Evolutionary conservation across 2,329 filamentous ascomycete genomes (phyloP), one percentile per base, ranked within the genome.

Genomic region (Fusarium cicatricum): DNA sequence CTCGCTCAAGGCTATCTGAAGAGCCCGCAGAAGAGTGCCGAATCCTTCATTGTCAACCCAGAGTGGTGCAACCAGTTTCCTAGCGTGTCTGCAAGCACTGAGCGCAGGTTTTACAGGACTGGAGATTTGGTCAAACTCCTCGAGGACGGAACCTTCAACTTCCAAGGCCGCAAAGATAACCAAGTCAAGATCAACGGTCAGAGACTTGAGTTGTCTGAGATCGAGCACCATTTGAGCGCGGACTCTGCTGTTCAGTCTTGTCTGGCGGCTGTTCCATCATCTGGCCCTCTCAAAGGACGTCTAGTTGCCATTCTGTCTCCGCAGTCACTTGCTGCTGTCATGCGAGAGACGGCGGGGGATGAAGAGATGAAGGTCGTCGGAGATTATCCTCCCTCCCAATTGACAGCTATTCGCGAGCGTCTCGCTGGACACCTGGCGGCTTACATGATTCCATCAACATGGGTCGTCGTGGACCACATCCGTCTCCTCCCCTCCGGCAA

Each of bases 1-100:
- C 76, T 85, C 5, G 80, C 79, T 16, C 70, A 77, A 21, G 80
- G 80, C 14, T 85, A 85, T 54, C 67, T 82, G 15, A 79, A 82
- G 40, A 67, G 73, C 1, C n/a, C 66, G 7, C 16, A 46, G 7
- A 59, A 56, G 29, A 75, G 77, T 71, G 50, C 69, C 52, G 14
- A 57, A 0, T 63, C 66, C 1, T 74, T 74, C 19, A 65, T 74
- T 11, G 16, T 11, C 19, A 53, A 55, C 29, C 65, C 62, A 0
- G 21, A 14, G 16, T 67, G 65, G 65, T 54, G 52, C 11, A 5
- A 7, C 2, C 26, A 28, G 10, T 48, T 53, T 3, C 4, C 48
- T 0, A 11, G 0, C 4, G 2, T 2, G 3, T 0, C 2, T 14
- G 5, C 16, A 7, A 7, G 11, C 3, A 5, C 4, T 0, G 21